Evolutionary conservation across 352 stramenopile species (phyloP).

Genomic region (Phytophthora melonis): DNA sequence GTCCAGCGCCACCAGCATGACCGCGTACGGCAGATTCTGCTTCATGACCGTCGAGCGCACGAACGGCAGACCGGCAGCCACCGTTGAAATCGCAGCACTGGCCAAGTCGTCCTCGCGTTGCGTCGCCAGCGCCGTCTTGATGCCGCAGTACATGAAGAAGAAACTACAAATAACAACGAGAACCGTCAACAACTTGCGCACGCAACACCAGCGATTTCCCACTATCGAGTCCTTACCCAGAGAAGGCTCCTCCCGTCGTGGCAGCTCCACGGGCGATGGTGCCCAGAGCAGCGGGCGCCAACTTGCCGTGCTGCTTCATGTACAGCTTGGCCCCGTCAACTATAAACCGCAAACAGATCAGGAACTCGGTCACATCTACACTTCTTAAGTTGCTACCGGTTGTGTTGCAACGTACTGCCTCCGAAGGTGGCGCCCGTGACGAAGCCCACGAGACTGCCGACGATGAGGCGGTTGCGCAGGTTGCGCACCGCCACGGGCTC

Average conservation of each 20-base stretch:
- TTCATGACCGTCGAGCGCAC: conserved; percentile 69
- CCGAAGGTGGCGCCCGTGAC: conserved; percentile 82
- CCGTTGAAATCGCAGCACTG: conserved; percentile 64
- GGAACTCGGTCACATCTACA: background rate
- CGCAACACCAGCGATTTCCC: background rate
- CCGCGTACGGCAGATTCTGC: conserved; percentile 78
- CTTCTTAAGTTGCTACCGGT: background rate
- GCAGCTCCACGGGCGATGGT: conserved; percentile 59
- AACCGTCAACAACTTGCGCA: conserved; percentile 5
- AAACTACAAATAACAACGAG: conserved; percentile 46
- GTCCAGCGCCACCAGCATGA: conserved; percentile 82
- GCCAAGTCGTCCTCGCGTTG: conserved; percentile 70
- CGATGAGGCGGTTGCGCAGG: conserved; percentile 79
- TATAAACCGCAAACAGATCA: conserved; percentile 20
- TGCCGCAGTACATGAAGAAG: conserved; percentile 80
- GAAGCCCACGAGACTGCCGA: conserved; percentile 82
- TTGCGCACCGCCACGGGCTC: conserved; percentile 53
- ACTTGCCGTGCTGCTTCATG: conserved; percentile 61
- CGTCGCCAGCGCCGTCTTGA: conserved; percentile 76
- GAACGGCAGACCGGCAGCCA: conserved; percentile 65
- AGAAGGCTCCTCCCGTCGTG: conserved; percentile 66
- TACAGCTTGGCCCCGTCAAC: conserved; percentile 74
- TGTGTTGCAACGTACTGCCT: conserved; percentile 54
- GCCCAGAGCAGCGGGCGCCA: conserved; percentile 58
- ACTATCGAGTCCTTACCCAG: conserved; percentile 40